Base-by-base conservation (phyloP, 2,329 filamentous ascomycete genomes). In the Aspergillus fischeri region DNA sequence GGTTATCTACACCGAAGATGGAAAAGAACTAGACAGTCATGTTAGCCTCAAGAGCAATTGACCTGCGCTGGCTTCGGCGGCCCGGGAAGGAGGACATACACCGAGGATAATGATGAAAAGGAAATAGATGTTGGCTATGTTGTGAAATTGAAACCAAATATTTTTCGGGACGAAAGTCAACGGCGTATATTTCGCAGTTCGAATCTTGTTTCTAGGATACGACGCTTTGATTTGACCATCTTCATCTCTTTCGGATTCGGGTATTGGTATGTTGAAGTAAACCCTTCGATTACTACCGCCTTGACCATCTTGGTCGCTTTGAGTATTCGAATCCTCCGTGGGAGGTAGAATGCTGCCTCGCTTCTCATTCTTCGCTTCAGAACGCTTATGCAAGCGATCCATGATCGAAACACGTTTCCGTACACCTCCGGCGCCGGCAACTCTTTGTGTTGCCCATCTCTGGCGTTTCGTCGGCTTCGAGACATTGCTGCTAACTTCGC, bases 41-140 rank as follows among this genome's bases (percentile, higher is more conserved):
- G 60, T 73, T 65, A 73, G 63, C 54, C 57, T 51, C 45, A 35
- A 27, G 20, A 29, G 27, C 11, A 42, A 14, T 28, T 51, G 47
- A 44, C n/a, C 21, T n/a, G 41, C 17, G 20, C 28, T 20, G 44
- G 10, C 24, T 2, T n/a, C n/a, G 17, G 27, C 11, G 20, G 41
- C 29, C 14, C 3, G 49, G 11, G 49, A 53, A 42, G 47, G 38
- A 53, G 47, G 55, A 83, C 92, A 82, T 87, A 97, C 94, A 69
- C 88, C 87, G 59, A 99, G 83, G 70, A 99, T 96, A 72, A 97
- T 92, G 67, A 93, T 84, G 77, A 97, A 97, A 66, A 97, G 81
- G 83, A 99, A 99, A 78, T 97, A 99, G 54, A 97, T 88, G 75
- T 99, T 99, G 70, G 94, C 94, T 68, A 99, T 89, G 71, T 97